These are phyloP conservation scores for Aspergillus alliaceus DNA, from an alignment of 2,329 filamentous ascomycete species.

Conservation along the genomic window DNA sequence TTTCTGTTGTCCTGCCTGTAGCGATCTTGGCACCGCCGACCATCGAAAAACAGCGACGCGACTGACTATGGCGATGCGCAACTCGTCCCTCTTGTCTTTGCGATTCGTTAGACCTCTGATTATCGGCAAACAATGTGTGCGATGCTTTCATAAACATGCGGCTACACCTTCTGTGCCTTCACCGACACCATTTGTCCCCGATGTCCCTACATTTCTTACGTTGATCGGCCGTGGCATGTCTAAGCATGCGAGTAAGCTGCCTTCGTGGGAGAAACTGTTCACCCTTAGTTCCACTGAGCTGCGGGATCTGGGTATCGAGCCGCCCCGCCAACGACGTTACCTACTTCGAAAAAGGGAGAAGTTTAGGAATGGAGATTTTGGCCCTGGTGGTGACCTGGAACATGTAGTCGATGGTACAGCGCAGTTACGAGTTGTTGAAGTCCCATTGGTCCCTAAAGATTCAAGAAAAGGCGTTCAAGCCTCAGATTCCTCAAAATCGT, in stretches of 20 bases:
- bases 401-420: constrained; percentile 66
- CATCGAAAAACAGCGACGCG: neutral
- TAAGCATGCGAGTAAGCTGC: constrained; percentile 81
- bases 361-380: constrained; percentile 74
- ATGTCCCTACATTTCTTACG: constrained; percentile 80
- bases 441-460: constrained; percentile 42
- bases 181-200: constrained; percentile 82
- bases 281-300: constrained; percentile 74
- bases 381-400: constrained; percentile 78
- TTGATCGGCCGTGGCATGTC: constrained; percentile 86
- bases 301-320: constrained; percentile 81
- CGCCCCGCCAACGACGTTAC: constrained; percentile 77
- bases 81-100: constrained; percentile 27
- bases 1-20: neutral
- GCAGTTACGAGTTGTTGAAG: constrained; percentile 59
- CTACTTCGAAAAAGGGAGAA: constrained; percentile 84
- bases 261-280: constrained; percentile 89
- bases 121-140: constrained; percentile 33
- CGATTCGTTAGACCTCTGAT: constrained; percentile 25
- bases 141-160: constrained; percentile 45
- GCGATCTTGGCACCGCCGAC: neutral
- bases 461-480: constrained; percentile 24
- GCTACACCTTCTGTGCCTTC: constrained; percentile 55
- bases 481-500: constrained; percentile 39
- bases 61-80: constrained; percentile 31